Base-by-base conservation (phyloP, 805 yeast species). In the Wickerhamiella dianesei region DNA sequence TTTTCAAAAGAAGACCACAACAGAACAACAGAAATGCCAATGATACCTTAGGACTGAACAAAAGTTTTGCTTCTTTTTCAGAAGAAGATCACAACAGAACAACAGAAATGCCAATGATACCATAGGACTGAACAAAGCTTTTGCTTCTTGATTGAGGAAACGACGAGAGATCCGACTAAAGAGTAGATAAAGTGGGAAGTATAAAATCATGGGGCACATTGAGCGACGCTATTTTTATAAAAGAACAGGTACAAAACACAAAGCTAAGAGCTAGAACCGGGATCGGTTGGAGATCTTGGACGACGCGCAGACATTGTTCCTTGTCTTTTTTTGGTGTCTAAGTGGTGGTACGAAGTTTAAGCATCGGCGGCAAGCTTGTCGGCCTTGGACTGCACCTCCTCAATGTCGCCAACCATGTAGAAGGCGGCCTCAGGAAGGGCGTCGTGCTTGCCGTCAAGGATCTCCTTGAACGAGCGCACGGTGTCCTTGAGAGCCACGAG, bases 321-420 rank as follows among this genome's bases (percentile, higher is more conserved):
- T 12, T 25, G 20, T 18, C 41, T 37, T 37, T 37, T 18, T 16
- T 16, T 20, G 17, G 20, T 41, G 29, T 46, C 44, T 41, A 46
- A 22, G 35, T 41, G 37, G 35, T 53, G 54, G 25, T 25, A 25
- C 32, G 32, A 25, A 25, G 32, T 25, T 25, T 50, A 43, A 44
- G 61, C 45, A 56, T 86, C 95, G 70, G 94, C 79, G 72, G 97
- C 97, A 70, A 92, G 73, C 78, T 89, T 88, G 76, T 92, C 97
- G 68, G 96, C 97, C 81, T 92, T 92, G 68, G 96, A 94, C 70
- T 87, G 72, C 63, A 80, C 98, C 73, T 92, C 98, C 71, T 88
- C 96, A 66, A 92, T 88, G 77, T 95, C 95, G 77, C 98, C 98
- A 73, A 92, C 98, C 98, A 92, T 92, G 75, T 92, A 92, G 94